These are phyloP conservation scores for Globisporangium spiculum DNA, from an alignment of 352 stramenopile genomes.

Conservation along the genomic window DNA sequence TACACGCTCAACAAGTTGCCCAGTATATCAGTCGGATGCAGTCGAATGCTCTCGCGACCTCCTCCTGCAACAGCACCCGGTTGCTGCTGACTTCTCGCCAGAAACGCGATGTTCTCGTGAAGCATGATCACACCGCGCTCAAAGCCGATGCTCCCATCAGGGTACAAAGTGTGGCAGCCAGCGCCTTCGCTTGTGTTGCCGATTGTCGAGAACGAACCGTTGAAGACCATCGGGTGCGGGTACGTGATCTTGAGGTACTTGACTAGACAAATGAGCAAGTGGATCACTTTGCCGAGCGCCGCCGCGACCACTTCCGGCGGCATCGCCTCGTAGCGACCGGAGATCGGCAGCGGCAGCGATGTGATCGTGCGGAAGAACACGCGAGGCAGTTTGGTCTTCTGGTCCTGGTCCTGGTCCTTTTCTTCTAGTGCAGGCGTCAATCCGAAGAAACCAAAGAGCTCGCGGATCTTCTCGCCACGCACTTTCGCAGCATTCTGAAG, in stretches of 20 bases:
- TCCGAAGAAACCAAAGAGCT: constrained; percentile 67
- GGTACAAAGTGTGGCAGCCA: constrained; percentile 82
- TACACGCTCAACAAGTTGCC: constrained; percentile 69
- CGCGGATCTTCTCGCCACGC: constrained; percentile 62
- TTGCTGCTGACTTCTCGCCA: constrained; percentile 45
- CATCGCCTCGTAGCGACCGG: constrained; percentile 64
- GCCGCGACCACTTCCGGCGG: constrained; percentile 72
- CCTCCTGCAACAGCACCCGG: neutral
- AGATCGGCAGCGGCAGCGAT: constrained; percentile 65
- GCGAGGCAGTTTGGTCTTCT: neutral
- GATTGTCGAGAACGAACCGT: constrained; percentile 87
- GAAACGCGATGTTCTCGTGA: constrained; percentile 68
- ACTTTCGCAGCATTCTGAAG: constrained; percentile 58
- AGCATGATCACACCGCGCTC: constrained; percentile 71
- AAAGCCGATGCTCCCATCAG: constrained; percentile 75
- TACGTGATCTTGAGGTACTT: constrained; percentile 74
- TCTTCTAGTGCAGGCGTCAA: constrained; percentile 10
- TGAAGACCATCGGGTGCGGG: constrained; percentile 83
- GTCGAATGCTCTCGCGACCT: neutral
- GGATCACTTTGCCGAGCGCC: constrained; percentile 70
- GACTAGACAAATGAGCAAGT: constrained; percentile 60
- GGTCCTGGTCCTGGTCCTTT: neutral
- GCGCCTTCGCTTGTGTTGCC: constrained; percentile 73
- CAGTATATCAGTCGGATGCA: constrained; percentile 59
- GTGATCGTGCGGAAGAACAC: constrained; percentile 68